A percentile compares a stretch with the other conserved stretches of the same genome.
These are phyloP conservation scores for Corymbia citriodora DNA, from an alignment of 441 rosid species.

Conservation along the genomic window DNA sequence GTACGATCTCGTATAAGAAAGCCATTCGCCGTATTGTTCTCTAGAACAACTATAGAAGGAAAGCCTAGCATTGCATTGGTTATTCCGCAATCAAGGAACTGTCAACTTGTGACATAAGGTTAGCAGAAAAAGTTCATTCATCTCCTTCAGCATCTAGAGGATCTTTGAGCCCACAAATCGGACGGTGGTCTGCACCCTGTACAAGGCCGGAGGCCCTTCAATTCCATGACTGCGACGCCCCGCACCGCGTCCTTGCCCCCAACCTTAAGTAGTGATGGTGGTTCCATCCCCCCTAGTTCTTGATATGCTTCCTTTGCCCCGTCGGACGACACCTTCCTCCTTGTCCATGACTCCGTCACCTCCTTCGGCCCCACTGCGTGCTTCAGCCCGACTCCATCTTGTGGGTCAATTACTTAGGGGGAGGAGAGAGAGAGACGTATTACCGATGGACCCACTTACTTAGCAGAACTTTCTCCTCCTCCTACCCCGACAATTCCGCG, in stretches of 20 bases:
- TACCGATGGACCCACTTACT: too few relatives aligned
- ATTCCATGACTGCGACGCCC: slow-evolving; percentile 28
- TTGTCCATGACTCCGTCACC: slow-evolving; percentile 28
- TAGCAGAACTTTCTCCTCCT: too few relatives aligned
- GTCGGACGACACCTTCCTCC: slow-evolving; percentile 26
- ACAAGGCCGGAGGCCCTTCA: slow-evolving; percentile 23
- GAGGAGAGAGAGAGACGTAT: too few relatives aligned
- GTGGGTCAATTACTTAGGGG: slow-evolving; percentile 32
- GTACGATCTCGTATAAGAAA: too few relatives aligned
- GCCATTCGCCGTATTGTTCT: too few relatives aligned
- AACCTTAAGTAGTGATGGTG: slow-evolving; percentile 68
- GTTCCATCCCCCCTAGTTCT: slow-evolving; percentile 83
- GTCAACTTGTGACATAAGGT: too few relatives aligned
- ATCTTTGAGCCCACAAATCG: slow-evolving; percentile 37
- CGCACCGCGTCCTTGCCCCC: slow-evolving; percentile 53
- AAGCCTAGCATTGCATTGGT: too few relatives aligned
- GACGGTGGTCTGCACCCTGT: slow-evolving; percentile 62
- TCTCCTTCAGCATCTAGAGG: slow-evolving; percentile 24
- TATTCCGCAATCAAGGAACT: too few relatives aligned
- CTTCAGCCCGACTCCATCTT: slow-evolving; percentile 24
- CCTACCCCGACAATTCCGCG: too few relatives aligned
- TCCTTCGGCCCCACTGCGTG: slow-evolving; percentile 40
- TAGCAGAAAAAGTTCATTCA: too few relatives aligned
- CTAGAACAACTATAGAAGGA: too few relatives aligned
- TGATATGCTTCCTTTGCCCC: slow-evolving; percentile 67